Base-by-base conservation (phyloP, 1,284 basidiomycete species). In the Pseudozyma tsukubaensis region DNA sequence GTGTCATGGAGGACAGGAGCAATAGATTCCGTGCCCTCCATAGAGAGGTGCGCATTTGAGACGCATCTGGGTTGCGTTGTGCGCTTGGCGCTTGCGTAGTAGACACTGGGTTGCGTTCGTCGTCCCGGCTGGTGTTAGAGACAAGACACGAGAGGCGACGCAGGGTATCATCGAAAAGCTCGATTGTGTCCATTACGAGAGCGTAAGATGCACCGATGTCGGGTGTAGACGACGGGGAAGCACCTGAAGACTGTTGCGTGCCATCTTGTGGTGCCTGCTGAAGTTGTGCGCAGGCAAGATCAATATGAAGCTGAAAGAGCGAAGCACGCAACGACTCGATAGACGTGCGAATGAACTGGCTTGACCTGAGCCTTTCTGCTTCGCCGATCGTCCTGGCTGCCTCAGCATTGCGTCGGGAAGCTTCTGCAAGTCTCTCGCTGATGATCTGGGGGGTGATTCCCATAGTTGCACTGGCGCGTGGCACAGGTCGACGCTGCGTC, bases 271-370 rank as follows among this genome's bases (percentile, higher is more conserved):
- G 54, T 2, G 51, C 40, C 4, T 58, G 39, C 56, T 68, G 65
- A 29, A 68, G 50, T 50, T 68, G 65, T 10, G 65, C 50, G 21
- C 60, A 63, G 24, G 60, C 52, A n/a, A 63, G 34, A 39, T 71
- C 61, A 44, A 65, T 58, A 19, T 71, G 68, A 16, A 71, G 43
- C 18, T 65, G 68, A 34, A 71, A 60, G 21, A 71, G 54, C 2
- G 60, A 64, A 8, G 68, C 68, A n/a, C 68, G 61, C 16, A 71
- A n/a, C 4, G 68, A 71, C 35, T 71, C 68, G 50, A 71, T 71
- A 2, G 61, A 71, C 12, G 58, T 59, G 50, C 61, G 61, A 21
- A 71, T 58, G 24, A 65, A 61, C 14, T 59, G 60, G 44, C 58
- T 61, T 11, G 61, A 64, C 24, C 60, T 37, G 14, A 71, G 61